These are phyloP conservation scores for Eragrostis tef DNA, from an alignment of 202 grass and related monocot genomes.

Conservation along the genomic window DNA sequence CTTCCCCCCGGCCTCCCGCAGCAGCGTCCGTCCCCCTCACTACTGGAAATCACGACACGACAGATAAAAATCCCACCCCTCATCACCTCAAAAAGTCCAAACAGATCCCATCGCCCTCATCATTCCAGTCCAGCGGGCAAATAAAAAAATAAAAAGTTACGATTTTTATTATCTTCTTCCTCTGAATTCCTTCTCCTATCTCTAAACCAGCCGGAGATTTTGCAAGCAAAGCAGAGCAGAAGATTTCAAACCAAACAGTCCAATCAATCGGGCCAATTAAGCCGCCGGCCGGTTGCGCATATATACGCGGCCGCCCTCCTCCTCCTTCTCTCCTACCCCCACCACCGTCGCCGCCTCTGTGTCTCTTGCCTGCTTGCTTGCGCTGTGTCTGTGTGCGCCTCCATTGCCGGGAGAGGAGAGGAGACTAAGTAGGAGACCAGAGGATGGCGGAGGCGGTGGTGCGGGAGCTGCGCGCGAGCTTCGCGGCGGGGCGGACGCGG, in stretches of 20 bases:
- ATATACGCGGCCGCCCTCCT: conserved; percentile 33
- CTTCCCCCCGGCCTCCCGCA: not conserved
- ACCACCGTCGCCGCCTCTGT: not conserved
- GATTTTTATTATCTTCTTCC: not conserved
- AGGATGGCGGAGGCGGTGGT: conserved; percentile 45
- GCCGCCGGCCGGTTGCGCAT: not conserved
- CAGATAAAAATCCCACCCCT: too few species aligned
- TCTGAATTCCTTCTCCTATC: not conserved
- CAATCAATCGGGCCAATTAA: not conserved
- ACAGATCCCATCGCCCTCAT: conserved; percentile 11
- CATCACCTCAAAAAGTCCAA: conserved; percentile 20
- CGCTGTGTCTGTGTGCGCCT: not conserved
- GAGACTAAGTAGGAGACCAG: not conserved
- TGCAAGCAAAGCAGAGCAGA: too few species aligned
- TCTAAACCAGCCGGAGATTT: not conserved
- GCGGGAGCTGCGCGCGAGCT: conserved; percentile 56
- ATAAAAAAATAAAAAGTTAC: not conserved
- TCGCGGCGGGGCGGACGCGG: conserved; percentile 65
- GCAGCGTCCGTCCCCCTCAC: too few species aligned
- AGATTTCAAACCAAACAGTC: conserved; percentile 21
- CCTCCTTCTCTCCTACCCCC: not conserved
- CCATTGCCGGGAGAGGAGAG: not conserved
- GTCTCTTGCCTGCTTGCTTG: not conserved
- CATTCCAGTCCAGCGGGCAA: not conserved
- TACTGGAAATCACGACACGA: too few species aligned